Evolutionary conservation across 495 filamentous ascomycete species (phyloP).

Genomic region (Aspergillus nidulans): DNA sequence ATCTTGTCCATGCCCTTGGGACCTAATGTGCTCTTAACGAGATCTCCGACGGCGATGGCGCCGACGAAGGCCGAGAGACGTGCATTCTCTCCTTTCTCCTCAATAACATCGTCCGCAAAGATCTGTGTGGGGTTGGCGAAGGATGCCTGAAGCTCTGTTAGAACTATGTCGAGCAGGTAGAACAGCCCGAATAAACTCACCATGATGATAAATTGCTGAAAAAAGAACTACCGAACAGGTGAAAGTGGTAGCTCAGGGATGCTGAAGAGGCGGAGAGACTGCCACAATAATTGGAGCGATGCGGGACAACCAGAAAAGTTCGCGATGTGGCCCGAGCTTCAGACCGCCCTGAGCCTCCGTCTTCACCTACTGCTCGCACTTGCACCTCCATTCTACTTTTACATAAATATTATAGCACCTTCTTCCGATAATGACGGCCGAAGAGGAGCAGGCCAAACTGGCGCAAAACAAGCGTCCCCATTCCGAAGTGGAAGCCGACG

Average conservation of each 20-base stretch:
- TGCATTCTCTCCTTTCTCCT: constrained; percentile 99
- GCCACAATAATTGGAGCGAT: constrained; percentile 14
- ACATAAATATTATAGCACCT: not conserved
- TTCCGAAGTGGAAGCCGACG: constrained; percentile 35
- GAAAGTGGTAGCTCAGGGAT: constrained; percentile 23
- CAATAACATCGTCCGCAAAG: constrained; percentile 92
- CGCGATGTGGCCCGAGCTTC: constrained; percentile 40
- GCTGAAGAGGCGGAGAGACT: constrained; percentile 16
- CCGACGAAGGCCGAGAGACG: constrained; percentile 95
- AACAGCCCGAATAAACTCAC: constrained; percentile 14
- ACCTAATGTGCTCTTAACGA: constrained; percentile 94
- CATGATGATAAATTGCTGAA: constrained; percentile 26
- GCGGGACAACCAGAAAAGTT: constrained; percentile 36
- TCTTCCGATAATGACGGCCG: constrained; percentile 26
- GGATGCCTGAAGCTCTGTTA: constrained; percentile 33
- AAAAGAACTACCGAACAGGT: constrained; percentile 16
- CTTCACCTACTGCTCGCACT: constrained; percentile 3
- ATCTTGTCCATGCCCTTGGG: constrained; percentile 99
- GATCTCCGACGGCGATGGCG: constrained; percentile 93
- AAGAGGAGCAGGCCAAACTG: constrained; percentile 20
- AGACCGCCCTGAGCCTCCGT: constrained; percentile 27
- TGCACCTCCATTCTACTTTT: not conserved
- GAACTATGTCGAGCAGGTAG: constrained; percentile 1
- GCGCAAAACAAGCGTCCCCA: constrained; percentile 31
- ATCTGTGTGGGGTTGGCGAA: constrained; percentile 91